Base-by-base conservation (phyloP, 495 filamentous ascomycete genomes). In the Pyrenula massariospora region DNA sequence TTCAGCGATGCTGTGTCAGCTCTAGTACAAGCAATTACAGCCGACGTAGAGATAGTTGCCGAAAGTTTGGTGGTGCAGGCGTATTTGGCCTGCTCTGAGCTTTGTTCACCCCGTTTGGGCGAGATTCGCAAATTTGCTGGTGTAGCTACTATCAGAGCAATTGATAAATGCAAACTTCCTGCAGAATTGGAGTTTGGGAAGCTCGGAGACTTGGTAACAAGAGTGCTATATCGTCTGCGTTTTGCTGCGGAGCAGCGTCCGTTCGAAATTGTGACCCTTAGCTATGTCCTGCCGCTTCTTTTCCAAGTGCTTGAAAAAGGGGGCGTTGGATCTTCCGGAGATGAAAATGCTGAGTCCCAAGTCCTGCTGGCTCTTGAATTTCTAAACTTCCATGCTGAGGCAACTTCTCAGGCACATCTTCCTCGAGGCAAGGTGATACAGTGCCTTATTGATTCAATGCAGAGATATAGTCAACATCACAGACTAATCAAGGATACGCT, bases 401-500 rank as follows among this genome's bases (percentile, higher is more conserved):
- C 80, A 24, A 89, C 80, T 66, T 68, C 83, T 23, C 85, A 95
- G 61, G 70, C 76, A 19, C 79, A 82, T 25, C 75, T 96, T 25
- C 91, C 92, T 24, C 86, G 93, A 1, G 74, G 77, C 55, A 79
- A 91, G 50, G 73, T 94, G 19, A 67, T 97, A 0, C 64, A 76
- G 10, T 75, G 80, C 1, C 71, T 96, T 22, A 83, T 95, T 24
- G 73, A 70, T 2, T 84, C 88, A 1, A 95, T 97, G 88, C 89
- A 94, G 62, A 78, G 75, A 60, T 96, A 92, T 66, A 86, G 81
- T 48, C 88, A 94, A 56, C 94, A 97, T 67, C 96, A 96, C 72
- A 95, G 93, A 68, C 70, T 89, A 36, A 81, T 96, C 67, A 95
- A 94, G 66, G 94, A 97, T 67, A 94, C 88, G 59, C 76, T 98